phyloP scores from a whole-genome alignment of 1,139 yeast species.

The Geotrichum phurueaensis region DNA sequence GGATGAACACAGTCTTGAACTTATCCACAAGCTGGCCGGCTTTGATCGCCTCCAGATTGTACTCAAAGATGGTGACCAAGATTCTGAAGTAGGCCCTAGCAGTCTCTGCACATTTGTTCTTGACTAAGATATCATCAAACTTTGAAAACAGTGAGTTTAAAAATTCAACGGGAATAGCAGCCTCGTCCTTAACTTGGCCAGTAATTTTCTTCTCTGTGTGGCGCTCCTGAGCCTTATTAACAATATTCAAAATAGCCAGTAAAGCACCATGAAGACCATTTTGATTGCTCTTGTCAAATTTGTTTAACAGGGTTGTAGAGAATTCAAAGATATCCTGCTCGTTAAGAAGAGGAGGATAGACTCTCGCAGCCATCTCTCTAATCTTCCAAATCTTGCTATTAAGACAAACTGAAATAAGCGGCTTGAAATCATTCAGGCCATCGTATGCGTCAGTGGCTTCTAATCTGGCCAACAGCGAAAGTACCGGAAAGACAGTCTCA shows the following conservation, averaged over 20 bases:
- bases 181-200: conserved; percentile 1
- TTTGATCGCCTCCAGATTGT: not conserved
- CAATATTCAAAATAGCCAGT: conserved; percentile 38
- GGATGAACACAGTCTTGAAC: conserved; percentile 8
- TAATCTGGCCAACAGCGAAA: conserved; percentile 64
- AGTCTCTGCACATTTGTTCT: conserved; percentile 35
- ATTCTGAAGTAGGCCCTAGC: conserved; percentile 39
- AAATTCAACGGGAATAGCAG: conserved; percentile 18
- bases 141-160: conserved; percentile 21
- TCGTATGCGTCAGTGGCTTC: conserved; percentile 53
- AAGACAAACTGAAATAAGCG: conserved; percentile 44
- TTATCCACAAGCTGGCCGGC: conserved; percentile 1
- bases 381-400: conserved; percentile 65
- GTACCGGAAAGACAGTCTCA: conserved; percentile 66
- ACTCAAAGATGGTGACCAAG: conserved; percentile 18
- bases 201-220: conserved; percentile 1
- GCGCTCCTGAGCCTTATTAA: conserved; percentile 9
- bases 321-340: conserved; percentile 30
- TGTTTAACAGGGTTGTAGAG: conserved; percentile 19
- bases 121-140: conserved; percentile 25
- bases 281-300: conserved; percentile 25
- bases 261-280: conserved; percentile 56
- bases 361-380: conserved; percentile 77
- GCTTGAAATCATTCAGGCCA: conserved; percentile 47
- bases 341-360: conserved; percentile 49